Evolutionary conservation across 768 basidiomycete genomes (phyloP).

Genomic region (Tulasnella calospora): DNA sequence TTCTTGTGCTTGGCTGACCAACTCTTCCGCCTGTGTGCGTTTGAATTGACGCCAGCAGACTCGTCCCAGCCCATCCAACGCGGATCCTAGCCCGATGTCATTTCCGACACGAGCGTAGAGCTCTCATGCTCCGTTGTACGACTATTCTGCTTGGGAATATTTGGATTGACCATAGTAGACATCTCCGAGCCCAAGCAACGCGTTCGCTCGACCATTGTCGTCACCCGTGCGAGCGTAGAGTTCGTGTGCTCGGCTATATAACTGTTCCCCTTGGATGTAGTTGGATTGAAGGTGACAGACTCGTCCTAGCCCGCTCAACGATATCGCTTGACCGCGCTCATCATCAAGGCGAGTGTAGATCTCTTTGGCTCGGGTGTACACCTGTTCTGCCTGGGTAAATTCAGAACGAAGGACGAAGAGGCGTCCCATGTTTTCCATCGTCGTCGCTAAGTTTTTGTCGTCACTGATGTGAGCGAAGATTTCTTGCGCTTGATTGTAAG

Average conservation of each 20-base stretch:
- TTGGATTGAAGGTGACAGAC: background rate
- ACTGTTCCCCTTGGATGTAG: background rate
- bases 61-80: background rate
- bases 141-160: background rate
- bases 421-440: background rate
- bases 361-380: background rate
- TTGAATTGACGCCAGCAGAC: background rate
- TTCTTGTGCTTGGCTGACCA: no score
- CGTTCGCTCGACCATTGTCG: background rate
- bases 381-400: background rate
- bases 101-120: background rate
- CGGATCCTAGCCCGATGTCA: background rate
- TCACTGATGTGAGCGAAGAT: background rate
- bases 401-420: background rate
- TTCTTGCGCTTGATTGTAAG: background rate
- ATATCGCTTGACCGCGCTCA: background rate
- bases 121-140: background rate
- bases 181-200: background rate
- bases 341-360: background rate
- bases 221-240: background rate
- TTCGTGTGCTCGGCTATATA: background rate
- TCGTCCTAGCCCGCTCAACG: background rate
- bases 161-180: background rate
- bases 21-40: no score
- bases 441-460: background rate